These are phyloP conservation scores for Peribolospora baueri DNA, from an alignment of 768 basidiomycete species.

Conservation along the genomic window DNA sequence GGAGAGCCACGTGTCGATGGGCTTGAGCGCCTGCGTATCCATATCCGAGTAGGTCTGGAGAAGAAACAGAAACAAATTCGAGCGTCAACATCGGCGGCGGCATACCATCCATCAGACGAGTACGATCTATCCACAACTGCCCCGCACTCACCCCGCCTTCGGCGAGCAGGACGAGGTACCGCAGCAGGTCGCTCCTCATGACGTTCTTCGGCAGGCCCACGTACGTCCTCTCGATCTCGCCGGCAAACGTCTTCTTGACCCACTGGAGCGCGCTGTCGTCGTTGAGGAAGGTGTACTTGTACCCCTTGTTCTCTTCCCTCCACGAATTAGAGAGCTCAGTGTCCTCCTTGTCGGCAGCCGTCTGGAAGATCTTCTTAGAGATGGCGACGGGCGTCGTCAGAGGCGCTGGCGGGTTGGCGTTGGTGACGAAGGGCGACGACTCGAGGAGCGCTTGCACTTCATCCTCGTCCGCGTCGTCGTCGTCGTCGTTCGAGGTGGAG, in stretches of 20 bases:
- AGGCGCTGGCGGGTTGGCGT: background rate
- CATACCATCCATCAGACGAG: no score
- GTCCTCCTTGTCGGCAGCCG: background rate
- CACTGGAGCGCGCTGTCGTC: constrained; percentile 4
- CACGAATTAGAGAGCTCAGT: background rate
- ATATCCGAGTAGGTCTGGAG: constrained; percentile 18
- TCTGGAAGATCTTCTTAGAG: constrained; percentile 8
- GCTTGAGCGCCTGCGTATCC: constrained; percentile 20
- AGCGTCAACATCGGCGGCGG: background rate
- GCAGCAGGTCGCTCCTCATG: constrained; percentile 11
- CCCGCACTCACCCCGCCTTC: constrained; percentile 11
- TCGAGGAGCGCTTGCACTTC: no score
- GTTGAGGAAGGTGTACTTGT: constrained; percentile 4
- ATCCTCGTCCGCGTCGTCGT: no score
- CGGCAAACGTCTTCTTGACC: constrained; percentile 6
- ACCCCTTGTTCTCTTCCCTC: background rate
- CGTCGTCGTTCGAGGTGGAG: no score
- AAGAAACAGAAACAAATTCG: background rate
- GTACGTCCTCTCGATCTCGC: constrained; percentile 8
- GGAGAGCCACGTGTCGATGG: constrained; percentile 15
- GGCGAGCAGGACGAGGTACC: constrained; percentile 10
- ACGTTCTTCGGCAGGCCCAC: constrained; percentile 5
- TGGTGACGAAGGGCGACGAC: background rate
- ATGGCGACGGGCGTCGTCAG: background rate
- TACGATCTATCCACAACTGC: background rate